phyloP scores from a whole-genome alignment of 2,329 filamentous ascomycete species.

The Trichoderma lentiforme region DNA sequence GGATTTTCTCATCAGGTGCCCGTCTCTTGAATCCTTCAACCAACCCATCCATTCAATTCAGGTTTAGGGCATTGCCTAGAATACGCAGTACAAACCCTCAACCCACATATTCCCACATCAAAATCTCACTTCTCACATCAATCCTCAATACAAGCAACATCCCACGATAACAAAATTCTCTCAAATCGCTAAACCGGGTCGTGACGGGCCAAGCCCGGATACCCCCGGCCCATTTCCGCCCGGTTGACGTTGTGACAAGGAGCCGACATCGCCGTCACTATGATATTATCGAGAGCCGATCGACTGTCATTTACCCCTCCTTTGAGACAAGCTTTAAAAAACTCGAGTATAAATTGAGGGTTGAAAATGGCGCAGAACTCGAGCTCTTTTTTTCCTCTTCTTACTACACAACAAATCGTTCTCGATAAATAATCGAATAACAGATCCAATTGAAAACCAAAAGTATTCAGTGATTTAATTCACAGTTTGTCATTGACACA shows the following conservation, averaged over 20 bases:
- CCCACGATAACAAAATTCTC: neutral
- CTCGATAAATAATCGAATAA: neutral
- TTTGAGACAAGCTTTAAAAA: neutral
- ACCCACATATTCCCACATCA: neutral
- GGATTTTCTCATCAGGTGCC: neutral
- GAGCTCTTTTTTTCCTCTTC: neutral
- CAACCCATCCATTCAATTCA: neutral
- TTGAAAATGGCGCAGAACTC: slow-evolving; percentile 4
- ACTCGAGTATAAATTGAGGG: slow-evolving; percentile 4
- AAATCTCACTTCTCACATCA: neutral
- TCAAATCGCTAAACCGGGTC: slow-evolving; percentile 6
- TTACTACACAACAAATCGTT: neutral
- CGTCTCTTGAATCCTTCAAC: neutral
- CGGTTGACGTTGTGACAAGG: neutral
- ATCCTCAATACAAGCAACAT: neutral
- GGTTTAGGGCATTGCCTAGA: neutral
- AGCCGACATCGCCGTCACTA: slow-evolving; percentile 19
- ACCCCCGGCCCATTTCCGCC: slow-evolving; percentile 11
- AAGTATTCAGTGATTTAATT: slow-evolving; percentile 8
- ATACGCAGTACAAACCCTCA: neutral
- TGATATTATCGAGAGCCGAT: slow-evolving; percentile 17
- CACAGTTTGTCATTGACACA: slow-evolving; percentile 10
- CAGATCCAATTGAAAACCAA: neutral
- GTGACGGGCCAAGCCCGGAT: slow-evolving; percentile 18
- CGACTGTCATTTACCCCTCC: slow-evolving; percentile 13